Conservation (phyloP, 768 basidiomycete species). For the Russula olivacea region DNA sequence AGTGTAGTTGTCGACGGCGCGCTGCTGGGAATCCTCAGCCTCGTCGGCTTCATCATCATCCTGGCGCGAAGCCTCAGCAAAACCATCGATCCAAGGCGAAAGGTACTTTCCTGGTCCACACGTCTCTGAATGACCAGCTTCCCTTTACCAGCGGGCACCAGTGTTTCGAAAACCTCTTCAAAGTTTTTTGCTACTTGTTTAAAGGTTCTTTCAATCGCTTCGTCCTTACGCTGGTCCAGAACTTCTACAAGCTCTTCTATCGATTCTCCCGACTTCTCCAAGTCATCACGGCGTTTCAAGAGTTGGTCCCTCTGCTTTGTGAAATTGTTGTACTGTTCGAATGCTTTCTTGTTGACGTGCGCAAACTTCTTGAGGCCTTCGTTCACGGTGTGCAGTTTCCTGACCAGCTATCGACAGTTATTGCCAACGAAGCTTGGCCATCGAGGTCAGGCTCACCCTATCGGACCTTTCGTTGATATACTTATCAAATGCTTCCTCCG, state of each 20-base stretch:
- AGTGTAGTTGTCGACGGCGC: constrained; percentile 87
- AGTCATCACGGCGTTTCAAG: constrained; percentile 77
- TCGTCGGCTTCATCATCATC: constrained; percentile 74
- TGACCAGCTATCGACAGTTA: constrained; percentile 60
- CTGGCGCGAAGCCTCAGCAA: constrained; percentile 31
- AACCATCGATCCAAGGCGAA: not conserved
- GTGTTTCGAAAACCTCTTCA: constrained; percentile 92
- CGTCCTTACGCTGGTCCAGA: constrained; percentile 94
- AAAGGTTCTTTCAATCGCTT: constrained; percentile 97
- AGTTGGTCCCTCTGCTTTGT: constrained; percentile 96
- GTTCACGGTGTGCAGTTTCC: constrained; percentile 87
- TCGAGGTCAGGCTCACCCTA: constrained; percentile 46
- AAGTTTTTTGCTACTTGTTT: constrained; percentile 97
- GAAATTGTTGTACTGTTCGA: constrained; percentile 97
- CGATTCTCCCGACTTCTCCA: constrained; percentile 82
- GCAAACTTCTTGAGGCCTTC: constrained; percentile 94
- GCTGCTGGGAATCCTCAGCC: constrained; percentile 64
- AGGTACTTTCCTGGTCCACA: constrained; percentile 63
- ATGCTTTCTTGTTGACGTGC: constrained; percentile 99
- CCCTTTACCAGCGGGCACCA: constrained; percentile 92
- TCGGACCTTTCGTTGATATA: constrained; percentile 87
- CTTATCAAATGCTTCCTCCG: constrained; percentile 96
- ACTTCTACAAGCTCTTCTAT: constrained; percentile 92
- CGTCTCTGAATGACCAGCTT: constrained; percentile 87
- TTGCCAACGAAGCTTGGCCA: not conserved